Evolutionary conservation across 1,284 basidiomycete genomes (phyloP).

Genomic region (Sporisorium graminicola): DNA sequence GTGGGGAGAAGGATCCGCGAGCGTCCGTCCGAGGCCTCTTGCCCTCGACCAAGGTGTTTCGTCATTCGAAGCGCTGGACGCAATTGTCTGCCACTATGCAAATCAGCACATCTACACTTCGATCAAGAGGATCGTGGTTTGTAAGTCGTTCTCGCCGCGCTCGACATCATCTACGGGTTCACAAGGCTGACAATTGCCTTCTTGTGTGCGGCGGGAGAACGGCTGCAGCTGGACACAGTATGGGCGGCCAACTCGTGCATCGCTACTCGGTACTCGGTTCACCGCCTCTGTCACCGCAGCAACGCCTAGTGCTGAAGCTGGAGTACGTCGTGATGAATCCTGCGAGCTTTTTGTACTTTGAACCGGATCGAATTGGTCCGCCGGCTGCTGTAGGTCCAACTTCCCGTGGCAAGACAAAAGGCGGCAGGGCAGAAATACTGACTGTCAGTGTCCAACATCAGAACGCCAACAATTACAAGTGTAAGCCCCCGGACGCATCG

Average conservation of each 20-base stretch:
- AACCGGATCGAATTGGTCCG: conserved; percentile 16
- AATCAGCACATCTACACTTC: conserved; percentile 1
- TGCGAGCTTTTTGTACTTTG: conserved; percentile 43
- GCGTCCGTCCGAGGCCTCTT: not conserved
- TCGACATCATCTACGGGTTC: not conserved
- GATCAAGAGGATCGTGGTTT: conserved; percentile 26
- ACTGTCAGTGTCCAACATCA: not conserved
- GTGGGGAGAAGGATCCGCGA: conserved; percentile 48
- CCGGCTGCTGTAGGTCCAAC: conserved; percentile 9
- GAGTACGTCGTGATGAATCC: conserved; percentile 46
- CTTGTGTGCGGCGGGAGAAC: not conserved
- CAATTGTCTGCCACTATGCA: conserved; percentile 23
- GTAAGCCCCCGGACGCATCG: conserved; percentile 14
- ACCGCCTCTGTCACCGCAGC: not conserved
- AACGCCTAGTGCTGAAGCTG: not conserved
- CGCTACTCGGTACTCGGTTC: conserved; percentile 41
- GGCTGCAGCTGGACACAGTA: conserved; percentile 45
- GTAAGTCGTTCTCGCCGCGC: conserved; percentile 20
- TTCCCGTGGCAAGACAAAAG: too few relatives aligned
- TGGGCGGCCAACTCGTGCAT: conserved; percentile 47
- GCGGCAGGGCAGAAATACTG: not conserved
- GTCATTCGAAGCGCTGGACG: conserved; percentile 48
- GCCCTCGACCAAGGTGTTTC: conserved; percentile 18
- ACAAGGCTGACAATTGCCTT: not conserved
- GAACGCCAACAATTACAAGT: conserved; percentile 53